phyloP scores from a whole-genome alignment of 2,329 filamentous ascomycete species.

The Lomentospora prolificans region DNA sequence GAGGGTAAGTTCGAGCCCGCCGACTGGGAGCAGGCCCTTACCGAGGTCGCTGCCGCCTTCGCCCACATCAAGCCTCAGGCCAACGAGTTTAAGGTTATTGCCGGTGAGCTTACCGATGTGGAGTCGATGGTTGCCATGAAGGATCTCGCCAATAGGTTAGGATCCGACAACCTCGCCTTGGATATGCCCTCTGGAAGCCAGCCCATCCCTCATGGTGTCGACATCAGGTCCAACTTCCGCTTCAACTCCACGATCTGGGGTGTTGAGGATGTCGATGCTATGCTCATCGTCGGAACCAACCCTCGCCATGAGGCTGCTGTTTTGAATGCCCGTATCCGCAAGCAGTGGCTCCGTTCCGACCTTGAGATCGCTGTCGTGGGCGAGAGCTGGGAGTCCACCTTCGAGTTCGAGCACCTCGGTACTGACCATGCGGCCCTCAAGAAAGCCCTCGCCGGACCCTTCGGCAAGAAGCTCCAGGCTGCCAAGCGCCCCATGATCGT shows the following conservation, averaged over 20 bases:
- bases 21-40: constrained; percentile 90
- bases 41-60: constrained; percentile 75
- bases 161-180: constrained; percentile 88
- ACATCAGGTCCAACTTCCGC: constrained; percentile 86
- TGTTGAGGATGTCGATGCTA: constrained; percentile 85
- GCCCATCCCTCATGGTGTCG: constrained; percentile 84
- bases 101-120: constrained; percentile 82
- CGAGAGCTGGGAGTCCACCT: constrained; percentile 85
- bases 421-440: constrained; percentile 71
- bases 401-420: constrained; percentile 89
- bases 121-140: constrained; percentile 95
- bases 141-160: constrained; percentile 91
- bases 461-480: constrained; percentile 82
- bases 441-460: constrained; percentile 71
- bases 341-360: constrained; percentile 94
- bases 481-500: constrained; percentile 96
- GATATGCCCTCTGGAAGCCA: constrained; percentile 78
- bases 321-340: constrained; percentile 91
- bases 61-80: constrained; percentile 70
- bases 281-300: constrained; percentile 91
- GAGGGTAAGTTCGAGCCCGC: constrained; percentile 87
- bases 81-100: constrained; percentile 93
- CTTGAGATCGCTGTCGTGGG: constrained; percentile 88
- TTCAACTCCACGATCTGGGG: constrained; percentile 95
- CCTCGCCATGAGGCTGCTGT: constrained; percentile 90